These are phyloP conservation scores for Leccinum aurantiacum DNA, from an alignment of 768 basidiomycete genomes.

Conservation along the genomic window DNA sequence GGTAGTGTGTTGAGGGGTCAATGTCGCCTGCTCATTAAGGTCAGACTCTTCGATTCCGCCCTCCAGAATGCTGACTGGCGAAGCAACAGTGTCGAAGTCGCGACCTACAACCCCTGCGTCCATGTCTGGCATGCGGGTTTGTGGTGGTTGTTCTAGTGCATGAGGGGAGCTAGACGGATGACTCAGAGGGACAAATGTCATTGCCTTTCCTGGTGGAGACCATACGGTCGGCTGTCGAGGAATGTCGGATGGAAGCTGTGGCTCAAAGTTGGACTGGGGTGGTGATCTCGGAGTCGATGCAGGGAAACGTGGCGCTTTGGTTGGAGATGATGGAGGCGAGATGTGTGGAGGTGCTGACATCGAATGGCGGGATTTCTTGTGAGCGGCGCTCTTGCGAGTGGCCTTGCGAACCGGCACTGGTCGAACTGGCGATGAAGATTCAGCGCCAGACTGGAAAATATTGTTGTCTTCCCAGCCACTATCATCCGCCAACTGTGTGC, in stretches of 20 bases:
- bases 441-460: constrained; percentile 86
- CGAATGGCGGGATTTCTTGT: constrained; percentile 64
- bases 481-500: constrained; percentile 48
- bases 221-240: constrained; percentile 31
- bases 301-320: constrained; percentile 27
- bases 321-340: constrained; percentile 44
- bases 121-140: constrained; percentile 4
- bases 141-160: constrained; percentile 12
- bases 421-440: constrained; percentile 76
- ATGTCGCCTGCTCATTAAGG: constrained; percentile 28
- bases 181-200: constrained; percentile 14
- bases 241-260: constrained; percentile 44
- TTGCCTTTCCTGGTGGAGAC: constrained; percentile 16
- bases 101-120: constrained; percentile 1
- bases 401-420: constrained; percentile 55
- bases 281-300: constrained; percentile 38
- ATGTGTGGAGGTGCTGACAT: constrained; percentile 67
- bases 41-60: constrained; percentile 17
- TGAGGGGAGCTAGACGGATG: constrained; percentile 21
- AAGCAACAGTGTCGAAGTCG: constrained; percentile 1
- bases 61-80: constrained; percentile 22
- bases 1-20: constrained; percentile 40
- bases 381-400: constrained; percentile 37
- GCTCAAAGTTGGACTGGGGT: constrained; percentile 56
- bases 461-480: constrained; percentile 93